Percentiles rank a stretch among this genome's conserved stretches.
Conservation (phyloP, 805 yeast species). For the Tetrapisispora phaffii region DNA sequence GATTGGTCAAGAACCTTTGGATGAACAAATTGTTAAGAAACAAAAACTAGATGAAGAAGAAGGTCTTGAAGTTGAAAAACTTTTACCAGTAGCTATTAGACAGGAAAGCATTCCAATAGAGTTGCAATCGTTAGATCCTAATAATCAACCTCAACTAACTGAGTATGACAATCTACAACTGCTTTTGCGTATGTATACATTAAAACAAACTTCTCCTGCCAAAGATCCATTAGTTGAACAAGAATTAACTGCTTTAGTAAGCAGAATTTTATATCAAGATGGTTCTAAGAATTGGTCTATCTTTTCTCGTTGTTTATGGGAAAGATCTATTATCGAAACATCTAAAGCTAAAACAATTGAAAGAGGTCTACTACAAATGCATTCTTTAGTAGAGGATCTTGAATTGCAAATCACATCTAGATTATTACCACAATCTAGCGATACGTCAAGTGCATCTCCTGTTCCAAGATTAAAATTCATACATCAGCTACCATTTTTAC, state of each 20-base stretch:
- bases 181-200: constrained; percentile 52
- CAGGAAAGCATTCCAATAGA: constrained; percentile 53
- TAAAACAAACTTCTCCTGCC: constrained; percentile 62
- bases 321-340: constrained; percentile 76
- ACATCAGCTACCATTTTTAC: constrained; percentile 65
- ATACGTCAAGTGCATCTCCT: constrained; percentile 25
- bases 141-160: constrained; percentile 63
- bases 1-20: constrained; percentile 39
- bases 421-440: constrained; percentile 37
- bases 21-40: constrained; percentile 32
- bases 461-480: constrained; percentile 56
- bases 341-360: constrained; percentile 77
- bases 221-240: constrained; percentile 66
- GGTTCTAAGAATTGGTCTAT: constrained; percentile 50
- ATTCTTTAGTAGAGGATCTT: constrained; percentile 79
- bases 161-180: constrained; percentile 68
- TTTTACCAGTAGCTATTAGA: constrained; percentile 54
- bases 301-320: constrained; percentile 80
- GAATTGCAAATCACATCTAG: constrained; percentile 56
- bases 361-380: constrained; percentile 89
- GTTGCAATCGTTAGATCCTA: constrained; percentile 58
- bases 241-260: constrained; percentile 68
- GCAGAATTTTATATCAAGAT: constrained; percentile 51
- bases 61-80: constrained; percentile 31
- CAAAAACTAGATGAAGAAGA: constrained; percentile 30